Evolutionary conservation across 805 yeast genomes (phyloP).

Genomic region (Metschnikowia drakensbergensis): DNA sequence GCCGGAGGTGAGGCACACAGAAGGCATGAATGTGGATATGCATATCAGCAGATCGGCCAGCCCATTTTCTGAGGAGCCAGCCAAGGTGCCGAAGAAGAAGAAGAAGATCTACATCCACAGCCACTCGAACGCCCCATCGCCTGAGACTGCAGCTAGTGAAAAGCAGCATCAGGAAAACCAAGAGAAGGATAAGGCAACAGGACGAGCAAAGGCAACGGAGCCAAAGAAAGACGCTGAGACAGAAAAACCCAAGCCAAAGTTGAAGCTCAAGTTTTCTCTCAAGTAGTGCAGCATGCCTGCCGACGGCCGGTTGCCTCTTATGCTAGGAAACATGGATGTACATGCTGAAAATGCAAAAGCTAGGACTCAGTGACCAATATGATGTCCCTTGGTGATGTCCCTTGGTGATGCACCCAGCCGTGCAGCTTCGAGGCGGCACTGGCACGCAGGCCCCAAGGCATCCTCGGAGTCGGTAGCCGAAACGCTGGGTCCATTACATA

Average conservation of each 20-base stretch:
- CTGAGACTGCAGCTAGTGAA: not conserved
- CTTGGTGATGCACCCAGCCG: no score
- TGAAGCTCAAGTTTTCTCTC: constrained; percentile 13
- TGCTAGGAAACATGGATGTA: no score
- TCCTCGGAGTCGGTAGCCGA: no score
- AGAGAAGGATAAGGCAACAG: no score
- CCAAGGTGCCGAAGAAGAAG: constrained; percentile 18
- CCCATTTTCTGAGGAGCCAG: constrained; percentile 14
- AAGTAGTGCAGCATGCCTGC: not conserved
- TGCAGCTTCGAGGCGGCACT: no score
- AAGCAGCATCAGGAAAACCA: not conserved
- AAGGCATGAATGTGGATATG: not conserved
- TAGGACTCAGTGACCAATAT: no score
- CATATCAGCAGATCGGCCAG: constrained; percentile 11
- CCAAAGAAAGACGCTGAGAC: not conserved
- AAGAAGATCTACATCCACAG: constrained; percentile 31
- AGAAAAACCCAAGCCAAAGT: constrained; percentile 10
- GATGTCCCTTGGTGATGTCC: no score
- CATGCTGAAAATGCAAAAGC: no score
- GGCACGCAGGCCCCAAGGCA: no score
- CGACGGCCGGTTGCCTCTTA: no score
- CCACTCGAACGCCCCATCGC: constrained; percentile 9
- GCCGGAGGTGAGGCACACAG: not conserved
- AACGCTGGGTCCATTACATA: not conserved
- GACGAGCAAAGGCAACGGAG: not conserved